Evolutionary conservation across 495 filamentous ascomycete species (phyloP), one percentile per base, ranked within the genome.

Genomic region (Penicillium waksmanii): DNA sequence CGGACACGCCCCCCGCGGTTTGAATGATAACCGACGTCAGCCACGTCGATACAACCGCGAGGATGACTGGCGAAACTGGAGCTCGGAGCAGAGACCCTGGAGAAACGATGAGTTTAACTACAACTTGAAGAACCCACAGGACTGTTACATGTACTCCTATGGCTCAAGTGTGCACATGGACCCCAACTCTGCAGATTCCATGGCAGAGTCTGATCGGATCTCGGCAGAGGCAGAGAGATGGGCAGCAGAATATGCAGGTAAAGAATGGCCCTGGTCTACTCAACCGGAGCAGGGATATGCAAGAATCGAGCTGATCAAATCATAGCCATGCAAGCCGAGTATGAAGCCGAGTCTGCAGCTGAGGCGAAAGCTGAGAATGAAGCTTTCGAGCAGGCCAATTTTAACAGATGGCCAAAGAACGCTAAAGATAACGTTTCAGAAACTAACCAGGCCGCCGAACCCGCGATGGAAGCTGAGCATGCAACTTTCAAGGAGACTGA

Each of bases 111-210:
- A 50, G 0, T 13, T 50, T 3, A 15, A 33, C 27, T 50, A 15
- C n/a, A 27, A 50, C 9, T 9, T 51, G 33, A 17, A 18, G 10
- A 33, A 38, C 27, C 15, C 57, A 4, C 9, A 23, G 4, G 57
- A 55, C 34, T 64, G 64, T 8, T 73, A 75, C 47, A 68, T 70
- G 65, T 68, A 65, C 60, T 73, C 66, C 31, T 74, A 66, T 36
- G 56, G 64, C 8, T 61, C 66, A n/a, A 69, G 69, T 25, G 73
- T 75, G 6, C 73, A 75, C 48, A 72, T 74, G 71, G 55, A 72
- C 55, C 67, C 70, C 2, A 5, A 60, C 15, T 70, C 67, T 5
- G 54, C 50, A 5, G 65, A 69, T 0, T 72, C 68, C 0, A 61
- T 38, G 33, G 71, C 66, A 27, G 70, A 69, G 51, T 43, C 44